phyloP scores from a whole-genome alignment of 768 basidiomycete genomes.

The Tricholoma terreum region DNA sequence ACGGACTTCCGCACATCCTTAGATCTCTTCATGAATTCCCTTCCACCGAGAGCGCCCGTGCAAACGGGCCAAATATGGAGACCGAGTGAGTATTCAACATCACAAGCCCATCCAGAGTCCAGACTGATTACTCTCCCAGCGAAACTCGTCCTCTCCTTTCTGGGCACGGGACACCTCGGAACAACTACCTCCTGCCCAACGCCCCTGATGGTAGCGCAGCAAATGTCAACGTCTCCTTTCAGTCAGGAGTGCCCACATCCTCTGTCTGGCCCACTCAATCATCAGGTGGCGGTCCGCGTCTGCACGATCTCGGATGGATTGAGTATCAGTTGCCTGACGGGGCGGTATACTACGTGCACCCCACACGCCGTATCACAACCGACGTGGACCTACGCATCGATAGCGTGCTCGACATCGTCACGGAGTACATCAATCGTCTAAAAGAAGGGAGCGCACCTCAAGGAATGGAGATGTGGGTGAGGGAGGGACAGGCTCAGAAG shows the following conservation, averaged over 20 bases:
- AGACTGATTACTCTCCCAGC: constrained; percentile 25
- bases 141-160: constrained; percentile 54
- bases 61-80: constrained; percentile 15
- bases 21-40: constrained; percentile 22
- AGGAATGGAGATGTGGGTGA: constrained; percentile 62
- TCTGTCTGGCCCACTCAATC: constrained; percentile 18
- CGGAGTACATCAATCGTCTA: constrained; percentile 42
- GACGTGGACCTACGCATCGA: constrained; percentile 64
- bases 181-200: constrained; percentile 24
- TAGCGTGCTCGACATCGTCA: constrained; percentile 47
- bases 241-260: constrained; percentile 16
- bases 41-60: constrained; percentile 18
- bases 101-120: too few relatives aligned
- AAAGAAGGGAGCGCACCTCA: constrained; percentile 26
- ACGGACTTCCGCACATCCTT: neutral
- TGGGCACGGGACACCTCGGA: constrained; percentile 27
- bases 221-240: constrained; percentile 22
- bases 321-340: constrained; percentile 76
- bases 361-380: constrained; percentile 58
- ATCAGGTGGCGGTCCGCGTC: constrained; percentile 26
- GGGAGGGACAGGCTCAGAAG: constrained; percentile 33
- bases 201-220: constrained; percentile 12
- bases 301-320: constrained; percentile 67
- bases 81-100: constrained; percentile 26
- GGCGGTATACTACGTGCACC: constrained; percentile 66